phyloP scores from a whole-genome alignment of 2,329 filamentous ascomycete genomes.

The Microdochium bolleyi region DNA sequence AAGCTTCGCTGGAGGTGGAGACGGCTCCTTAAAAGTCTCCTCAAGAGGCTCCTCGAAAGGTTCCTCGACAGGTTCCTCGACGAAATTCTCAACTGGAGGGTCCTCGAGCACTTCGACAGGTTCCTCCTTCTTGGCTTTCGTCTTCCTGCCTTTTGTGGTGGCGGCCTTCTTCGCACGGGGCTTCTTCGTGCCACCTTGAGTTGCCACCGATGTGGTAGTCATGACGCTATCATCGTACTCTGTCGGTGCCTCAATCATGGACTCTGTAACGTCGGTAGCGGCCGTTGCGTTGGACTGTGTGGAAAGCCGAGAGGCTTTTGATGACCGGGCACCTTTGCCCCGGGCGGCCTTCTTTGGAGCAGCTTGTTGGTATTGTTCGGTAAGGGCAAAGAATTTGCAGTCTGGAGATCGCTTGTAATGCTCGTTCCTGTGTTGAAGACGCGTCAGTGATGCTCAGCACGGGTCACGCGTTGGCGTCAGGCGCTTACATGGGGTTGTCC shows the following conservation, averaged over 20 bases:
- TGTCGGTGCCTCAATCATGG: slow-evolving; percentile 36
- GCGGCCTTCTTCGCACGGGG: slow-evolving; percentile 48
- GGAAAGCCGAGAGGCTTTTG: slow-evolving; percentile 62
- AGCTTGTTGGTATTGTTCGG: slow-evolving; percentile 40
- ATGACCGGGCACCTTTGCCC: slow-evolving; percentile 49
- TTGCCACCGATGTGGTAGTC: slow-evolving; percentile 52
- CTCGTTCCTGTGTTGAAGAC: slow-evolving; percentile 55
- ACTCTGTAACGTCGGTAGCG: slow-evolving; percentile 37
- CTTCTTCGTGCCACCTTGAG: slow-evolving; percentile 41
- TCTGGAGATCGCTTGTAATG: slow-evolving; percentile 71
- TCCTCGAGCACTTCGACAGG: slow-evolving; percentile 36
- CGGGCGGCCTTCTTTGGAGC: slow-evolving; percentile 40
- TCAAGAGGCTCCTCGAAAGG: neutral
- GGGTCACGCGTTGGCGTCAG: neutral
- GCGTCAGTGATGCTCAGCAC: slow-evolving; percentile 3
- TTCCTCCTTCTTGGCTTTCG: slow-evolving; percentile 46
- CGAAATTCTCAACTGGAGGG: slow-evolving; percentile 14
- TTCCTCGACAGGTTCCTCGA: slow-evolving; percentile 5
- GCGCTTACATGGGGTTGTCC: slow-evolving; percentile 74
- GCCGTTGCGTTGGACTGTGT: slow-evolving; percentile 46
- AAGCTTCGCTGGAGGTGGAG: slow-evolving; percentile 28
- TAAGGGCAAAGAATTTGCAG: slow-evolving; percentile 76
- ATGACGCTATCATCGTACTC: slow-evolving; percentile 51
- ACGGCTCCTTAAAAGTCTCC: slow-evolving; percentile 19
- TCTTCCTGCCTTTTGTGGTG: slow-evolving; percentile 35